Percentiles rank a stretch among this genome's conserved stretches.
phyloP scores from a whole-genome alignment of 352 stramenopile genomes.

The Phytophthora aleatoria region DNA sequence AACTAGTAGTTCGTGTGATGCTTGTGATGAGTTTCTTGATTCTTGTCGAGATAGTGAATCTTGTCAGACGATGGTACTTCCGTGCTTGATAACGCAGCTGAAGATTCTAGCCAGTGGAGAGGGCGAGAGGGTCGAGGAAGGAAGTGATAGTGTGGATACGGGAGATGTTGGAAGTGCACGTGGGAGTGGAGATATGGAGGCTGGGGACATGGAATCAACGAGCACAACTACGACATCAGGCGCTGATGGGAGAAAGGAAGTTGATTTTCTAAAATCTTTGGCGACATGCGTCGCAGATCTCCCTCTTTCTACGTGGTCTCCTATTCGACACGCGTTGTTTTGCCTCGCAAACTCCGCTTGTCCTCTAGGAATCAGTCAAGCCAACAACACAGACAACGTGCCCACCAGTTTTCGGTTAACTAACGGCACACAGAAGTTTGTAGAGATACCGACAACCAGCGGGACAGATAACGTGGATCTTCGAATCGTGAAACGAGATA shows the following conservation, averaged over 20 bases:
- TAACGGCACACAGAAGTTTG: conserved; percentile 15
- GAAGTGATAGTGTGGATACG: neutral
- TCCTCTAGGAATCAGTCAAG: conserved; percentile 1
- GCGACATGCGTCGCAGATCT: conserved; percentile 6
- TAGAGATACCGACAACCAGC: neutral
- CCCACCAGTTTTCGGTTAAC: conserved; percentile 9
- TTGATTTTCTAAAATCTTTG: conserved; percentile 19
- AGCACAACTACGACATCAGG: no score
- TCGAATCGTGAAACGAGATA: conserved; percentile 11
- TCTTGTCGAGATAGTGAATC: conserved; percentile 11
- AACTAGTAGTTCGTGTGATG: conserved; percentile 8
- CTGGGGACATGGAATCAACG: neutral
- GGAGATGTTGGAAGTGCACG: neutral
- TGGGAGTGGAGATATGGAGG: neutral
- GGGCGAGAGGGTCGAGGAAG: neutral
- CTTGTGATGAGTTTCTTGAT: conserved; percentile 13
- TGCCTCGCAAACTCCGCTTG: conserved; percentile 11
- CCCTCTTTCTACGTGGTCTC: conserved; percentile 4
- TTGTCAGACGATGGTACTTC: conserved; percentile 15
- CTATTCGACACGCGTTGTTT: conserved; percentile 16
- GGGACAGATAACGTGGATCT: conserved; percentile 20
- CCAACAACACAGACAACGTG: neutral
- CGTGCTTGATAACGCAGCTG: conserved; percentile 21
- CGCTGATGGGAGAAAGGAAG: neutral
- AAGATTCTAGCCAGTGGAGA: neutral